A percentile compares a stretch with the other conserved stretches of the same genome.
Evolutionary conservation across 495 filamentous ascomycete species (phyloP).

Genomic region (Clohesyomyces aquaticus): DNA sequence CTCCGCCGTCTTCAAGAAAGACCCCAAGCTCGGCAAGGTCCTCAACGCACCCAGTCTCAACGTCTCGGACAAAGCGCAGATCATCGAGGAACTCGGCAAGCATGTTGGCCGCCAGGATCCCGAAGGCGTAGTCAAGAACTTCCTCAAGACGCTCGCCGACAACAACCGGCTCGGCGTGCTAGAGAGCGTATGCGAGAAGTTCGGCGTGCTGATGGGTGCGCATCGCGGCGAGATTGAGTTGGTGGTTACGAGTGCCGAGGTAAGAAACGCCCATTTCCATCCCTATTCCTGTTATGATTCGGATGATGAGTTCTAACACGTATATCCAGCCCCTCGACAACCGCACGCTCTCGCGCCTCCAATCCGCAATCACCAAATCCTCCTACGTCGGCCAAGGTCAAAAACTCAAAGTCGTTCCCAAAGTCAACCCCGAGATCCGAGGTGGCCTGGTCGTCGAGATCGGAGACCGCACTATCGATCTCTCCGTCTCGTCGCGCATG

Average conservation of each 20-base stretch:
- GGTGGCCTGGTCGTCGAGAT: conserved; percentile 96
- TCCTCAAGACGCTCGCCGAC: conserved; percentile 84
- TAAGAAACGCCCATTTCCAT: conserved; percentile 51
- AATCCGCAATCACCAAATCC: conserved; percentile 87
- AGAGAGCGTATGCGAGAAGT: conserved; percentile 83
- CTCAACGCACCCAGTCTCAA: conserved; percentile 79
- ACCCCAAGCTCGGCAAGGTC: conserved; percentile 75
- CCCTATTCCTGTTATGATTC: neutral
- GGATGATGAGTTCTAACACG: conserved; percentile 29
- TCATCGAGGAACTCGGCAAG: conserved; percentile 84
- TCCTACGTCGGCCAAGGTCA: conserved; percentile 85
- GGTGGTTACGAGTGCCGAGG: conserved; percentile 84
- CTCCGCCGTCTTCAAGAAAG: conserved; percentile 71
- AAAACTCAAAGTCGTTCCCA: conserved; percentile 95
- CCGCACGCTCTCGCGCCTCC: conserved; percentile 81
- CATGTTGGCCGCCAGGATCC: conserved; percentile 68
- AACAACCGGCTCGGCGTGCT: conserved; percentile 92
- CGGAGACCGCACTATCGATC: conserved; percentile 96
- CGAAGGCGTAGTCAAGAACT: conserved; percentile 87
- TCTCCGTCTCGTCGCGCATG: conserved; percentile 92
- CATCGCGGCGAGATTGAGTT: conserved; percentile 91
- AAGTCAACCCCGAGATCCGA: conserved; percentile 90
- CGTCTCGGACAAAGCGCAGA: conserved; percentile 75
- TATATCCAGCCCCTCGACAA: conserved; percentile 77
- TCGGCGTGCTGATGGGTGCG: conserved; percentile 81